Conservation (phyloP, 1,139 yeast genomes). For the Arxiozyma slooffiae region DNA sequence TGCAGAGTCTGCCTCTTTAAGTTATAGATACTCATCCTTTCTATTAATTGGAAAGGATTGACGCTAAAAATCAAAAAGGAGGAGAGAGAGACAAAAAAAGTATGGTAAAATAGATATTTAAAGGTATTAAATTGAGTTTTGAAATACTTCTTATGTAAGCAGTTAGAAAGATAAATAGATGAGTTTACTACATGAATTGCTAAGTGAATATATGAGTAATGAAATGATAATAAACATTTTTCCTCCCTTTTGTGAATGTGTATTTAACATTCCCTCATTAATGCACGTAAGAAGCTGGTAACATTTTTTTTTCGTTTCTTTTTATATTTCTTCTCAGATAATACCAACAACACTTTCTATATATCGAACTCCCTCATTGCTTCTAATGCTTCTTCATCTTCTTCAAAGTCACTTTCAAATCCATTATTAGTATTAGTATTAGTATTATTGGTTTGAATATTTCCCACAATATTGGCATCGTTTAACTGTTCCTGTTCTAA, state of each 20-base stretch:
- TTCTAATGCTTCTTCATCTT: conserved; percentile 24
- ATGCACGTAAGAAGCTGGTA: no score
- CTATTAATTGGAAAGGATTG: conserved; percentile 66
- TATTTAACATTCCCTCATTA: no score
- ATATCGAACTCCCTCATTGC: conserved; percentile 22
- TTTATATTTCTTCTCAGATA: background rate
- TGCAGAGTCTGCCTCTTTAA: no score
- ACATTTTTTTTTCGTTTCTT: no score
- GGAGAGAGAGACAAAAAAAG: conserved; percentile 52
- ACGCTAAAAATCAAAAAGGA: no score
- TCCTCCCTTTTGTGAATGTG: no score
- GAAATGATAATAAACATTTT: no score
- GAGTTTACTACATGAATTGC: background rate
- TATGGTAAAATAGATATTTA: conserved; percentile 50
- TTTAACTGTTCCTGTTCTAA: conserved; percentile 2
- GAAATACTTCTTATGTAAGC: conserved; percentile 60
- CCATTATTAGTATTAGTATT: no score
- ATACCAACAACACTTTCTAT: background rate
- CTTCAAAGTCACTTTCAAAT: conserved; percentile 11
- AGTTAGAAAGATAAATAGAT: background rate
- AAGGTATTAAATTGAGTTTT: conserved; percentile 76
- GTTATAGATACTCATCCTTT: no score
- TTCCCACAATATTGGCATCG: background rate
- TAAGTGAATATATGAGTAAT: no score
- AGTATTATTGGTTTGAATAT: background rate